These are phyloP conservation scores for Schizopora paradoxa DNA, from an alignment of 1,284 basidiomycete species.

Conservation along the genomic window DNA sequence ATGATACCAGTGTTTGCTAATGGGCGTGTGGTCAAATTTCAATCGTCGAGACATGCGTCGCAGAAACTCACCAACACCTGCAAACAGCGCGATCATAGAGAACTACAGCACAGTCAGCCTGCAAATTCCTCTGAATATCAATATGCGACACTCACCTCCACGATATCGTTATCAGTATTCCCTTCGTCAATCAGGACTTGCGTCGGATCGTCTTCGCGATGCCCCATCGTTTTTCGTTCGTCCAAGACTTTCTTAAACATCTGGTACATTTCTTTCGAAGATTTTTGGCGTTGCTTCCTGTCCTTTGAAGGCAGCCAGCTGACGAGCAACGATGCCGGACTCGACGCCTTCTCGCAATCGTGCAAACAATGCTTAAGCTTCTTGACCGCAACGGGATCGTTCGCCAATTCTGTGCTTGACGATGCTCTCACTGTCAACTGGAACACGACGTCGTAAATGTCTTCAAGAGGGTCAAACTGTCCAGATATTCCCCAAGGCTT, in stretches of 20 bases:
- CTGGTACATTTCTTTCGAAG: background rate
- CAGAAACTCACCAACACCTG: too few species aligned
- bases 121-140: too few species aligned
- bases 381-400: background rate
- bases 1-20: constrained; percentile 2
- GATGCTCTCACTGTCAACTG: background rate
- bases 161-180: background rate
- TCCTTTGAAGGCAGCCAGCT: background rate
- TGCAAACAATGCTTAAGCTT: background rate
- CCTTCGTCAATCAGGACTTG: constrained; percentile 6
- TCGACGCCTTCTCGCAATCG: background rate
- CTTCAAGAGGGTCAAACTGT: background rate
- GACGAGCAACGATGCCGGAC: background rate
- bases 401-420: background rate
- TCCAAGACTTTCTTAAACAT: background rate
- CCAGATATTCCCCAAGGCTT: background rate
- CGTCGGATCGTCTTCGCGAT: background rate
- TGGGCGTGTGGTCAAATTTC: background rate
- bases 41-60: too few species aligned
- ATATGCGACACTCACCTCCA: too few species aligned
- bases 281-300: background rate
- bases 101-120: background rate
- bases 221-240: background rate
- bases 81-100: background rate
- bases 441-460: constrained; percentile 1